Evolutionary conservation across 805 yeast genomes (phyloP).

Genomic region (Vanderwaltozyma tropicalis): DNA sequence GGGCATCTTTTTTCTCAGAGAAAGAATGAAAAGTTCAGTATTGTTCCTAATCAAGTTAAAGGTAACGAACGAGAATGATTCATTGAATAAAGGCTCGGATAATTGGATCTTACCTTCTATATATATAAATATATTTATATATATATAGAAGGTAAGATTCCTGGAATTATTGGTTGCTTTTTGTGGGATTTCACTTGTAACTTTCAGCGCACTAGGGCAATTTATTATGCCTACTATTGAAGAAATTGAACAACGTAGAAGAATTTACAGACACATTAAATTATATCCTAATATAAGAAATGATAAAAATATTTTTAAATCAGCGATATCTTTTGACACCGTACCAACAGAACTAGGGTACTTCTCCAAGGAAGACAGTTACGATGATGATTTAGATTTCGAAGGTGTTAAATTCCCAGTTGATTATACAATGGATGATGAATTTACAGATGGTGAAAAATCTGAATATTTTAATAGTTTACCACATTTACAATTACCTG

Average conservation of each 20-base stretch:
- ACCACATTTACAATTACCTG: not conserved
- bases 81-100: no score
- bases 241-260: conserved; percentile 9
- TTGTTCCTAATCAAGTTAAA: no score
- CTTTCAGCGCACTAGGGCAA: not conserved
- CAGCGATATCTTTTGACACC: conserved; percentile 28
- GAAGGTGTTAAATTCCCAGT: not conserved
- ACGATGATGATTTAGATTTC: not conserved
- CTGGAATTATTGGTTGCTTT: no score
- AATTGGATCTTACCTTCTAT: no score
- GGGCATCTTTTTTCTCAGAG: no score
- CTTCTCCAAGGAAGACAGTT: conserved; percentile 9
- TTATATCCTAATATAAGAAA: conserved; percentile 4
- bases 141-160: no score
- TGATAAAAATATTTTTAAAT: conserved; percentile 5
- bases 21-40: no score
- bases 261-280: conserved; percentile 8
- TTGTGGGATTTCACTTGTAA: no score
- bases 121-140: no score
- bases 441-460: not conserved
- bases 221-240: not conserved
- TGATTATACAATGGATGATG: not conserved
- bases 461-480: not conserved
- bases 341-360: conserved; percentile 22
- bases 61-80: no score